Conservation (phyloP, 163 green algal genomes). For the Coccomyxa subellipsoidea region DNA sequence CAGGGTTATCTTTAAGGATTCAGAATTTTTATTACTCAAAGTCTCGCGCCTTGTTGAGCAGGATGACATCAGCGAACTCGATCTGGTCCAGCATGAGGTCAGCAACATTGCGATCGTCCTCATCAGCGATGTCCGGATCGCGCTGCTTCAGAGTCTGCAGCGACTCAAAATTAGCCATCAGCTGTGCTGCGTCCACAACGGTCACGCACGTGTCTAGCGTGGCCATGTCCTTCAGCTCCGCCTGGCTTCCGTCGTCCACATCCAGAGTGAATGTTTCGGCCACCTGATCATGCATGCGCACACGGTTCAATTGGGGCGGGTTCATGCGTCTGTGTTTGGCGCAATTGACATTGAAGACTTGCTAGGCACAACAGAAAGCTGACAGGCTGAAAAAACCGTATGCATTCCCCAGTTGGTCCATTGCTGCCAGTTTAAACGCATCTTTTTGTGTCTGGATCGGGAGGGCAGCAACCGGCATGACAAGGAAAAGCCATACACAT, state of each 20-base stretch:
- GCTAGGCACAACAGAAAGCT: too few relatives aligned
- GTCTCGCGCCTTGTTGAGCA: conserved; percentile 3
- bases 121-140: not conserved
- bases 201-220: conserved; percentile 44
- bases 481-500: too few relatives aligned
- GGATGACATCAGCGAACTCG: conserved; percentile 11
- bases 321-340: not conserved
- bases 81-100: conserved; percentile 60
- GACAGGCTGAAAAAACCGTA: too few relatives aligned
- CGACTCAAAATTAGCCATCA: not conserved
- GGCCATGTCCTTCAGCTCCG: not conserved
- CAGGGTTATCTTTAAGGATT: too few relatives aligned
- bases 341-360: too few relatives aligned
- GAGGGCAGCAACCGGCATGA: too few relatives aligned
- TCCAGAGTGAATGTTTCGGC: not conserved
- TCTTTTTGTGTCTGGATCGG: too few relatives aligned
- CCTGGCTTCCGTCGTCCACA: not conserved
- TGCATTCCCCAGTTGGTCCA: too few relatives aligned
- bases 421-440: too few relatives aligned
- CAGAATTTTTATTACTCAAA: not conserved
- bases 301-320: not conserved
- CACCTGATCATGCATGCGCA: not conserved
- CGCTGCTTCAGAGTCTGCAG: not conserved
- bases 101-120: conserved; percentile 55
- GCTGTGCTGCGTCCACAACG: conserved; percentile 59